A percentile compares a stretch with the other conserved stretches of the same genome.
Evolutionary conservation across 371 early-diverging fungal species (phyloP).

Genomic region (Zychaea mexicana): DNA sequence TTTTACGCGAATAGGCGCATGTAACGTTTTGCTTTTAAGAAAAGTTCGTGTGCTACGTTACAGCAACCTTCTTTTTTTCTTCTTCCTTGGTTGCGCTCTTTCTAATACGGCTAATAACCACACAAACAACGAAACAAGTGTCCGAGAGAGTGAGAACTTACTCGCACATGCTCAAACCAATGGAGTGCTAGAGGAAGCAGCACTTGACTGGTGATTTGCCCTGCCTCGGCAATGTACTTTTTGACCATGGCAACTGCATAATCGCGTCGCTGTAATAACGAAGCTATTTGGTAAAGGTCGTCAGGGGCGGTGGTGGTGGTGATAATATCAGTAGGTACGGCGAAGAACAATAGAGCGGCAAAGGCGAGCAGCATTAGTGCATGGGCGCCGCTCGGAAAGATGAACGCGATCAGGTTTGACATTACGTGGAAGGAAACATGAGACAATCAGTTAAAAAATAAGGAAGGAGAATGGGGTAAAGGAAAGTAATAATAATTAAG

Average conservation of each 20-base stretch:
- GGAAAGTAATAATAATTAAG: neutral
- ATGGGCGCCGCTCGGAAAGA: conserved; percentile 9
- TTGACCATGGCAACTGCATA: neutral
- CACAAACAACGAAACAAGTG: neutral
- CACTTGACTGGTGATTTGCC: neutral
- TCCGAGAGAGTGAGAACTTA: neutral
- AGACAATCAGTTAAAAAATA: neutral
- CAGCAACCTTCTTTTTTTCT: conserved; percentile 4
- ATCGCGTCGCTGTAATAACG: conserved; percentile 1
- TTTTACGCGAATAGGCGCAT: no score
- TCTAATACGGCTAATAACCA: no score
- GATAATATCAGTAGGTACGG: conserved; percentile 11
- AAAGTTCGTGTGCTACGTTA: conserved; percentile 13
- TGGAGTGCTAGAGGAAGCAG: neutral
- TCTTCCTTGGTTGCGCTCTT: no score
- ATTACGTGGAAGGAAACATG: conserved; percentile 8
- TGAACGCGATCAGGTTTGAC: conserved; percentile 6
- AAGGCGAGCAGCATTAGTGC: conserved; percentile 14
- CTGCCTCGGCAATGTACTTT: neutral
- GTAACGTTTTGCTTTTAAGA: neutral
- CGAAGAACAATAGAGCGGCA: conserved; percentile 6
- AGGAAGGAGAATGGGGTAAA: neutral
- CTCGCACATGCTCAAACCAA: neutral
- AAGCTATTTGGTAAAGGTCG: neutral
- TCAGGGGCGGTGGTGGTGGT: neutral